Evolutionary conservation across 495 filamentous ascomycete species (phyloP).

Genomic region (Neurospora tetrasperma): DNA sequence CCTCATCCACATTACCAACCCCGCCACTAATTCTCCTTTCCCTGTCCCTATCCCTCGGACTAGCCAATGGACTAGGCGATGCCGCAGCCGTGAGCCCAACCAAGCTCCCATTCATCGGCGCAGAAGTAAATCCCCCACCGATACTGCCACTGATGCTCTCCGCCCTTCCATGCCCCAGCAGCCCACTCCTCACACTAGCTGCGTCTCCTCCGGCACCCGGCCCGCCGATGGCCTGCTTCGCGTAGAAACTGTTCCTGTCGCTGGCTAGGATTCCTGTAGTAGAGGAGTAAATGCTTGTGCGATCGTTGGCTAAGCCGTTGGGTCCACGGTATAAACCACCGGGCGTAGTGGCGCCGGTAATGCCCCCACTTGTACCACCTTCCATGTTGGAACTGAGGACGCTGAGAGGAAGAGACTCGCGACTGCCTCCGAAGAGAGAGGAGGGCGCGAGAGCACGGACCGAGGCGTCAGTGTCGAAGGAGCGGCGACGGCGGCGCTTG

Average conservation of each 20-base stretch:
- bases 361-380: slow-evolving; percentile 15
- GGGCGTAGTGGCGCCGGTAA: slow-evolving; percentile 24
- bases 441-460: slow-evolving; percentile 87
- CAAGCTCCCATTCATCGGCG: not conserved
- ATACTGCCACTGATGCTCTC: slow-evolving; percentile 78
- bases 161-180: slow-evolving; percentile 64
- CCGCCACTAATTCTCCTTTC: slow-evolving; percentile 2
- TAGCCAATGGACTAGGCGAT: slow-evolving; percentile 50
- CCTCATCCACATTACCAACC: slow-evolving; percentile 19
- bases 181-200: slow-evolving; percentile 66
- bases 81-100: slow-evolving; percentile 2
- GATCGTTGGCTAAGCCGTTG: slow-evolving; percentile 60
- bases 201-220: slow-evolving; percentile 63
- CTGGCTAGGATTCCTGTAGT: slow-evolving; percentile 55
- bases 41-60: slow-evolving; percentile 37
- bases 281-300: slow-evolving; percentile 77
- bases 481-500: slow-evolving; percentile 77
- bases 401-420: slow-evolving; percentile 79
- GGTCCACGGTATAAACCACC: slow-evolving; percentile 53
- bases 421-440: slow-evolving; percentile 81
- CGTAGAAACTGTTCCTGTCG: slow-evolving; percentile 75
- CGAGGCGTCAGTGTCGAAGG: slow-evolving; percentile 91
- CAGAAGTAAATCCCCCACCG: slow-evolving; percentile 28
- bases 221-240: slow-evolving; percentile 47
- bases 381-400: slow-evolving; percentile 73